Evolutionary conservation across 768 basidiomycete species (phyloP).

Genomic region (Lactifluus echinatus): DNA sequence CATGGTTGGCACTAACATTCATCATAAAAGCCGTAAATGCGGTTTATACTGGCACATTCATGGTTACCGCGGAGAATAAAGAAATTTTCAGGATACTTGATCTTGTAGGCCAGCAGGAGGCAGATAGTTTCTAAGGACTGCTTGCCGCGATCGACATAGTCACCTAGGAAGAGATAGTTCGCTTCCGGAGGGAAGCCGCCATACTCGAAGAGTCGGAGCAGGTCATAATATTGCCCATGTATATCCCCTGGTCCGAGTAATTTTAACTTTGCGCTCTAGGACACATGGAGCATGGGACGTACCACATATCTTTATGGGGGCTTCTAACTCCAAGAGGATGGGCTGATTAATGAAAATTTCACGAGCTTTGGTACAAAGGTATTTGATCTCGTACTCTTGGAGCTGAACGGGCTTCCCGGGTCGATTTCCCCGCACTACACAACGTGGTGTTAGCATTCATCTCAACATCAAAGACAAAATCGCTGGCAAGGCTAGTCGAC

Average conservation of each 20-base stretch:
- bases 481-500: neutral
- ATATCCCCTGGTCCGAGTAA: constrained; percentile 68
- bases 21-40: constrained; percentile 99
- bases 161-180: constrained; percentile 98
- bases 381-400: constrained; percentile 99
- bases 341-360: constrained; percentile 99
- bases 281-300: constrained; percentile 28
- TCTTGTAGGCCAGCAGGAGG: constrained; percentile 97
- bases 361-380: constrained; percentile 95
- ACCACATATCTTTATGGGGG: constrained; percentile 99
- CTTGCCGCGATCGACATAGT: constrained; percentile 99
- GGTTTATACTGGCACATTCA: constrained; percentile 98
- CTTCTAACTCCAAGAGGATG: constrained; percentile 94
- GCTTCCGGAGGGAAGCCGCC: constrained; percentile 99
- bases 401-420: constrained; percentile 97
- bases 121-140: constrained; percentile 99
- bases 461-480: neutral
- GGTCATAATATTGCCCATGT: constrained; percentile 98
- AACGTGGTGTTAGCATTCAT: neutral
- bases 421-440: constrained; percentile 89
- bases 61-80: constrained; percentile 99
- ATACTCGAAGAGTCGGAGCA: constrained; percentile 96
- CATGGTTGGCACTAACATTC: constrained; percentile 63
- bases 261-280: neutral
- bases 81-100: constrained; percentile 99